Percentiles rank a stretch among this genome's conserved stretches.
These are phyloP conservation scores for Cryptosporidium parvum DNA, from an alignment of 169 alveolate species.

Conservation along the genomic window DNA sequence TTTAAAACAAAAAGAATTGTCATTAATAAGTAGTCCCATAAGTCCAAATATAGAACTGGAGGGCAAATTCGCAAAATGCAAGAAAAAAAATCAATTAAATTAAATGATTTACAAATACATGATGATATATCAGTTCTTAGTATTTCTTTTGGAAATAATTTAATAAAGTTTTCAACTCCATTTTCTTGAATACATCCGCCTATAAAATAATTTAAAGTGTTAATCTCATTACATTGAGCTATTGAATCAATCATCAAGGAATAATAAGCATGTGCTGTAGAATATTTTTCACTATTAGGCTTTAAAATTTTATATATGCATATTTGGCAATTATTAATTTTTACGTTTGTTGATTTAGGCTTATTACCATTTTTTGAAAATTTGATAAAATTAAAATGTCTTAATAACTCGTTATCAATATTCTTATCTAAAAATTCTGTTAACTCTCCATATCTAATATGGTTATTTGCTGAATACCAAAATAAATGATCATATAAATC, in stretches of 20 bases:
- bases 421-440: conserved; percentile 13
- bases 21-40: conserved; percentile 41
- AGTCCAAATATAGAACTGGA: conserved; percentile 2
- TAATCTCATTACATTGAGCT: background rate
- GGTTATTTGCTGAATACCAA: conserved; percentile 34
- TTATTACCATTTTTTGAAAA: conserved; percentile 22
- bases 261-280: conserved; percentile 12
- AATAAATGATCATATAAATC: conserved; percentile 57
- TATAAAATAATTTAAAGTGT: conserved; percentile 29
- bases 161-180: conserved; percentile 20
- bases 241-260: conserved; percentile 27
- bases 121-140: background rate
- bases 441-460: conserved; percentile 13
- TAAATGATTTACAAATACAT: background rate
- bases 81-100: background rate
- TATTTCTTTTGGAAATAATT: conserved; percentile 18
- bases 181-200: conserved; percentile 56
- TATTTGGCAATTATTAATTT: background rate
- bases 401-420: background rate
- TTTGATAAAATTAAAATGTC: conserved; percentile 5
- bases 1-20: background rate
- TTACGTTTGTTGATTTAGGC: background rate
- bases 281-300: conserved; percentile 14
- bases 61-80: conserved; percentile 32
- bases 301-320: conserved; percentile 37